Conservation (phyloP, 352 stramenopile species). For the Globisporangium paroecandrum region DNA sequence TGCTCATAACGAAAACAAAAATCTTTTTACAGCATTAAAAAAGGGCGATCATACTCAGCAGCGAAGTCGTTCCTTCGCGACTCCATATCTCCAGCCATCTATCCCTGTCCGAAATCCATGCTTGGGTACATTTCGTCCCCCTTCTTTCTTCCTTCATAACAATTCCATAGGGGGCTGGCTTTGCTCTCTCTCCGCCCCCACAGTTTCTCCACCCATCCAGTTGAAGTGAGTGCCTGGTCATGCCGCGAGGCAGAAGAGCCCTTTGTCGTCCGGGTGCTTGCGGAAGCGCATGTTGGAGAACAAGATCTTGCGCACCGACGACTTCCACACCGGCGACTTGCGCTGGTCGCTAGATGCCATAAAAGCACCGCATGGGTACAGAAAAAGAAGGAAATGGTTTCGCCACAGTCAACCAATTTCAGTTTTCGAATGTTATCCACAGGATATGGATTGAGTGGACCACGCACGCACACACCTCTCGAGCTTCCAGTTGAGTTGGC, state of each 20-base stretch:
- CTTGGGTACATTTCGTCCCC: not conserved
- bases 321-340: slow-evolving; percentile 88
- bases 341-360: slow-evolving; percentile 52
- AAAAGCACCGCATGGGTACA: not conserved
- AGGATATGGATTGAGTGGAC: not conserved
- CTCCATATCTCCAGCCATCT: not conserved
- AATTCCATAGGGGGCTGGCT: not conserved
- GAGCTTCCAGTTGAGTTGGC: slow-evolving; percentile 89
- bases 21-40: not conserved
- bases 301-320: slow-evolving; percentile 87
- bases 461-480: slow-evolving; percentile 52
- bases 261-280: slow-evolving; percentile 70
- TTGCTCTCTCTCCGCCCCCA: not conserved
- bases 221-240: slow-evolving; percentile 19
- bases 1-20: not conserved
- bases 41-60: not conserved
- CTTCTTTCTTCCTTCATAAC: not conserved
- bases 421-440: not conserved
- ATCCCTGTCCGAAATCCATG: not conserved
- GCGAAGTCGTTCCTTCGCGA: not conserved
- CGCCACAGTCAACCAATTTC: not conserved
- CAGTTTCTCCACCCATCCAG: not conserved
- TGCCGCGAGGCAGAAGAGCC: slow-evolving; percentile 65
- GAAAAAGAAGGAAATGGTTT: not conserved
- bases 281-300: slow-evolving; percentile 86